Percentiles rank a stretch among this genome's conserved stretches.
Evolutionary conservation across 2,329 filamentous ascomycete genomes (phyloP).

Genomic region (Fonsecaea nubica): DNA sequence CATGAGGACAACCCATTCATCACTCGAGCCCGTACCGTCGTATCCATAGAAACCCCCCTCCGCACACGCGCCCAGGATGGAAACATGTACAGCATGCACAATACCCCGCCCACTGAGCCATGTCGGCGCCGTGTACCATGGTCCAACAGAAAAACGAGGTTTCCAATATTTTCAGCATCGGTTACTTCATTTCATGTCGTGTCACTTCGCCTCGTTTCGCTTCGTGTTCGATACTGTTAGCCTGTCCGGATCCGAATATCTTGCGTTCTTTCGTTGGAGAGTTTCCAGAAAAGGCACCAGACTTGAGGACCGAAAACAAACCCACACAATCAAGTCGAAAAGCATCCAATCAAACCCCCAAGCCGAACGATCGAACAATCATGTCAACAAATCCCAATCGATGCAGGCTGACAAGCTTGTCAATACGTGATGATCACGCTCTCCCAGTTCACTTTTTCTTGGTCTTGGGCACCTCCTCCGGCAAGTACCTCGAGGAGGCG

Average conservation of each 20-base stretch:
- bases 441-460: slow-evolving; percentile 14
- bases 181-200: not conserved
- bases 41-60: not conserved
- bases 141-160: not conserved
- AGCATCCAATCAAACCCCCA: not conserved
- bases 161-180: not conserved
- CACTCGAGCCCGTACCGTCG: not conserved
- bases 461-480: slow-evolving; percentile 34
- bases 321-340: not conserved
- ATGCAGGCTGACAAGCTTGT: not conserved
- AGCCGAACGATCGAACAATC: not conserved
- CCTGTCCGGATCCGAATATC: not conserved
- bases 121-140: not conserved
- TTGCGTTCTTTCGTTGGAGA: not conserved
- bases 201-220: not conserved
- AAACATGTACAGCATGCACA: slow-evolving; percentile 3
- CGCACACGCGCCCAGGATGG: not conserved
- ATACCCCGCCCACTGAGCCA: not conserved
- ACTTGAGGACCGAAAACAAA: not conserved
- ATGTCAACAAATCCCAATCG: not conserved
- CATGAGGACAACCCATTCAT: not conserved
- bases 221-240: not conserved
- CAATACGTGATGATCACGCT: not conserved
- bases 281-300: not conserved
- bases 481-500: slow-evolving; percentile 48